Percentiles rank a stretch among this genome's conserved stretches.
phyloP scores from a whole-genome alignment of 1,284 basidiomycete genomes.

The Chalciporus sp. region DNA sequence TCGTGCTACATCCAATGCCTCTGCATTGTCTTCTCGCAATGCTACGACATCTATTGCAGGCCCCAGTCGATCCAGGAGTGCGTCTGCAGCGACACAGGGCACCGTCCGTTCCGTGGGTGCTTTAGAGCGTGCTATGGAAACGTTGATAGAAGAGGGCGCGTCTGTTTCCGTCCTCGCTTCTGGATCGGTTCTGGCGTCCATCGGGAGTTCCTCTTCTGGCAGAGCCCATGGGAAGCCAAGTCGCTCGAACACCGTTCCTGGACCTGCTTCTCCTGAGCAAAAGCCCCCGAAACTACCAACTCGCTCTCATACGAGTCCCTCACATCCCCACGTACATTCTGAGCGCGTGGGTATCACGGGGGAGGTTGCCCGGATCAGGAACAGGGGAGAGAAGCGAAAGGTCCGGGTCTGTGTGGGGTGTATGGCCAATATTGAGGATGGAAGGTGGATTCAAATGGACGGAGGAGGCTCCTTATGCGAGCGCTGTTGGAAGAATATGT shows the following conservation, averaged over 20 bases:
- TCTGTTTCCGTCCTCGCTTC: conserved; percentile 30
- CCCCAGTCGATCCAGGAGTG: conserved; percentile 27
- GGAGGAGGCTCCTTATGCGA: conserved; percentile 80
- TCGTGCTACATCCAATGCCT: conserved; percentile 27
- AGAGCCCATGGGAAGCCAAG: conserved; percentile 39
- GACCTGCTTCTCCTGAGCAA: conserved; percentile 42
- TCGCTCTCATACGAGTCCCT: conserved; percentile 54
- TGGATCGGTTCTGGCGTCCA: conserved; percentile 34
- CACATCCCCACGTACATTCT: conserved; percentile 37
- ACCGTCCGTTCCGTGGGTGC: conserved; percentile 33
- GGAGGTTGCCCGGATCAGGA: conserved; percentile 29
- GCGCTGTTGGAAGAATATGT: conserved; percentile 91
- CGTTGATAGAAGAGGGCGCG: conserved; percentile 47
- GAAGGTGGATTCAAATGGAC: conserved; percentile 79
- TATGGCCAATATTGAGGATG: conserved; percentile 68
- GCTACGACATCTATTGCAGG: conserved; percentile 24
- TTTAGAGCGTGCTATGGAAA: conserved; percentile 52
- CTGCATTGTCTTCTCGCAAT: conserved; percentile 20
- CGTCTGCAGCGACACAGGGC: conserved; percentile 33
- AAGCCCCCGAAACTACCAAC: conserved; percentile 55
- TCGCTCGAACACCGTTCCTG: conserved; percentile 49
- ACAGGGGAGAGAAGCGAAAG: conserved; percentile 23
- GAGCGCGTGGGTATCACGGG: conserved; percentile 30
- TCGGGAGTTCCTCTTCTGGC: conserved; percentile 32
- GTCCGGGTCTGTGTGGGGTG: conserved; percentile 67